Evolutionary conservation across 129 eudicot genomes (phyloP).

Genomic region (Silybum marianum): DNA sequence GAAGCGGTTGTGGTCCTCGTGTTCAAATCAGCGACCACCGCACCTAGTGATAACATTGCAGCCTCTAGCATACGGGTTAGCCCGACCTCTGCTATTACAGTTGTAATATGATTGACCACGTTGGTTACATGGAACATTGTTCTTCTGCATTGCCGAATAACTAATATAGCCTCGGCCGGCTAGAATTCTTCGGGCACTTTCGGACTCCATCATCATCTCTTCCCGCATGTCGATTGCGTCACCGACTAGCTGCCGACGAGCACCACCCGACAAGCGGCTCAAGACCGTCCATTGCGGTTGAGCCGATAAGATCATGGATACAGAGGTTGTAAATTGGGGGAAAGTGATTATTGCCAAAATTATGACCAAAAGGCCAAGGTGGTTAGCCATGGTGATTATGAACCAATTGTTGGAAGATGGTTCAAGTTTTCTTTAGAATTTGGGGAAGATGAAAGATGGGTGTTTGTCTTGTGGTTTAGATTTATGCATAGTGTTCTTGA

Average conservation of each 20-base stretch:
- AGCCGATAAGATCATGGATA: slow-evolving; percentile 14
- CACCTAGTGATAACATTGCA: slow-evolving; percentile 45
- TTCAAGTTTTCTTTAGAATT: slow-evolving; percentile 2
- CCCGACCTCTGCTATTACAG: slow-evolving; percentile 24
- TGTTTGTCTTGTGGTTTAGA: neutral
- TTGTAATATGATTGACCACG: slow-evolving; percentile 52
- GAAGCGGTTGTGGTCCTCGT: neutral
- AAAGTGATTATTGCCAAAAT: slow-evolving; percentile 36
- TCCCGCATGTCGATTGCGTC: slow-evolving; percentile 39
- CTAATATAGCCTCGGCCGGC: slow-evolving; percentile 25
- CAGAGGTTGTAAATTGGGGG: slow-evolving; percentile 32
- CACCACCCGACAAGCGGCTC: slow-evolving; percentile 1
- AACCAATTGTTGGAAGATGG: neutral
- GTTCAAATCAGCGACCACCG: slow-evolving; percentile 15
- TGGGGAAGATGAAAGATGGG: neutral
- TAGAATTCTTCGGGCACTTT: slow-evolving; percentile 30
- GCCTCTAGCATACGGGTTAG: slow-evolving; percentile 47
- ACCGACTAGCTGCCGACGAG: slow-evolving; percentile 23
- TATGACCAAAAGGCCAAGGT: slow-evolving; percentile 27
- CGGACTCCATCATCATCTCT: slow-evolving; percentile 46
- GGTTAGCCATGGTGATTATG: slow-evolving; percentile 31
- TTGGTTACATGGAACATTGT: slow-evolving; percentile 43
- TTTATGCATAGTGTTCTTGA: neutral
- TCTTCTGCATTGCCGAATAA: slow-evolving; percentile 39
- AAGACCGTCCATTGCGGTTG: slow-evolving; percentile 15